Percentiles rank a stretch among this genome's conserved stretches.
Evolutionary conservation across 73 alveolate species (phyloP).

Genomic region (Paramecium sexaurelia): DNA sequence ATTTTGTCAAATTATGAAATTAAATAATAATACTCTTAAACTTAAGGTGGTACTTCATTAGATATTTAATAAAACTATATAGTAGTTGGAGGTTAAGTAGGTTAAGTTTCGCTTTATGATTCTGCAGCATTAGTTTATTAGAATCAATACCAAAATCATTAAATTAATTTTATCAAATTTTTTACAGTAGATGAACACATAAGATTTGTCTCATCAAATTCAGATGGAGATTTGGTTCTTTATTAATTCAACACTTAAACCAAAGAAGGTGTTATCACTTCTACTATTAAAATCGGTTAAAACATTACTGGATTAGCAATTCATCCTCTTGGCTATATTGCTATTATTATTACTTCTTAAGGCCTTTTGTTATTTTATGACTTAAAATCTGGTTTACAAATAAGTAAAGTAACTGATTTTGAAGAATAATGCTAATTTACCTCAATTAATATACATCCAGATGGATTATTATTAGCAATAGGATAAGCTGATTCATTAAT

Average conservation of each 20-base stretch:
- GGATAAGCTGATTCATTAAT: conserved; percentile 47
- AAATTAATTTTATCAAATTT: background rate
- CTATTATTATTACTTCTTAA: conserved; percentile 1
- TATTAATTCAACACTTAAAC: background rate
- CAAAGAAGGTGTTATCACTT: background rate
- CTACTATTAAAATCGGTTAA: background rate
- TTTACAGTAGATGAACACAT: conserved; percentile 36
- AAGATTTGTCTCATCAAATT: conserved; percentile 56
- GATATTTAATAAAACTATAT: conserved; percentile 9
- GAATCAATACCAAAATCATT: background rate
- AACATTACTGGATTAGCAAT: conserved; percentile 14
- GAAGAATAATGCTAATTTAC: conserved; percentile 36
- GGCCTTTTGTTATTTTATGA: conserved; percentile 52
- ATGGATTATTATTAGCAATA: conserved; percentile 57
- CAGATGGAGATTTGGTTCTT: conserved; percentile 39
- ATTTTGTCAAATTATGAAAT: conserved; percentile 40
- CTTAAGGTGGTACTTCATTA: background rate
- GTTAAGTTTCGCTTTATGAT: conserved; percentile 36
- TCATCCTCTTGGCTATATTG: conserved; percentile 56
- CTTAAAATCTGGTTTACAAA: background rate
- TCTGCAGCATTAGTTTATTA: background rate
- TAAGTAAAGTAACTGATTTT: conserved; percentile 54
- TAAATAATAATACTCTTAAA: background rate
- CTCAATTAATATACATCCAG: conserved; percentile 63
- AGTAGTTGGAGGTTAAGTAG: conserved; percentile 56